Conservation (phyloP, 768 basidiomycete genomes). For the Collybia nuda region DNA sequence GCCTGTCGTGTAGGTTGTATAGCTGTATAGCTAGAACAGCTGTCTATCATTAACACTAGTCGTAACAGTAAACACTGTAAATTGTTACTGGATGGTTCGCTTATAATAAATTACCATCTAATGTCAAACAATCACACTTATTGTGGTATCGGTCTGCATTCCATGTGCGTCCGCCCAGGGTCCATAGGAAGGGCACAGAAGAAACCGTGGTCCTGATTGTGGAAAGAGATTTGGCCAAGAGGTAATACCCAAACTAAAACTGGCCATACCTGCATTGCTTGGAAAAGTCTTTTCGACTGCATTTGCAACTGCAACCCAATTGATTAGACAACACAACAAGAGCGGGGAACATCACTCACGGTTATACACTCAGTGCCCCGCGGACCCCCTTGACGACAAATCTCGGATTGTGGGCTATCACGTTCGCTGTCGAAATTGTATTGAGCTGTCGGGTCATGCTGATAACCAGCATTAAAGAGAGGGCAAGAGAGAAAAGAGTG, state of each 20-base stretch:
- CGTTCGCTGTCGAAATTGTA: constrained; percentile 68
- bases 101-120: constrained; percentile 4
- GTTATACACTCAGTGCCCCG: constrained; percentile 52
- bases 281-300: constrained; percentile 61
- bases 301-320: constrained; percentile 47
- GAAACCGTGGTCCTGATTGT: constrained; percentile 56
- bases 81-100: neutral
- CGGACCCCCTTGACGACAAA: constrained; percentile 50
- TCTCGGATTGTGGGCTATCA: constrained; percentile 53
- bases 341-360: constrained; percentile 31
- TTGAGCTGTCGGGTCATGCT: constrained; percentile 47
- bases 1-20: too few species aligned
- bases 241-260: neutral
- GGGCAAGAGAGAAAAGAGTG: neutral
- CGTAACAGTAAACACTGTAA: too few species aligned
- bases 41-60: too few species aligned
- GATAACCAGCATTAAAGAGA: neutral
- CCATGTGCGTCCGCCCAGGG: constrained; percentile 63
- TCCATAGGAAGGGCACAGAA: constrained; percentile 70
- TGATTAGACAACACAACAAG: neutral
- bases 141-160: constrained; percentile 65
- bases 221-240: neutral
- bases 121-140: constrained; percentile 9
- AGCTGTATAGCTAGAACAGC: too few species aligned
- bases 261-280: constrained; percentile 67